Conservation (phyloP, 176 grass and related monocot species). For the Oryza brachyantha region DNA sequence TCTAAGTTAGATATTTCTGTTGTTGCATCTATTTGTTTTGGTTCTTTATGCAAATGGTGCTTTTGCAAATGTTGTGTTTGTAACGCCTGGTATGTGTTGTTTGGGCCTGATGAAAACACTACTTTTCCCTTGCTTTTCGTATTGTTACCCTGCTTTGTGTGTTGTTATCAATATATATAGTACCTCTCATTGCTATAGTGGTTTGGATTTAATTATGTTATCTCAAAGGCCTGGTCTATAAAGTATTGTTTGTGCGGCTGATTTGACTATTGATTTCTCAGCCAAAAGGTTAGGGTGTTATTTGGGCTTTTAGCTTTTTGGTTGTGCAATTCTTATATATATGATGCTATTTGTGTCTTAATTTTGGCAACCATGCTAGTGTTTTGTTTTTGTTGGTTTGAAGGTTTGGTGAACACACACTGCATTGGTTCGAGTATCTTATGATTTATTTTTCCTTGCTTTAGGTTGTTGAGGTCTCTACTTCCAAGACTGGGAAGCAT, state of each 20-base stretch:
- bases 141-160: no score
- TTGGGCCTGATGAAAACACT: not conserved
- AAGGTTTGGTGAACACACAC: not conserved
- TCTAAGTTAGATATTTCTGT: not conserved
- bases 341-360: no score
- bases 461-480: constrained; percentile 79
- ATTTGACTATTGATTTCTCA: not conserved
- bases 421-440: not conserved
- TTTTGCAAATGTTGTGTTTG: not conserved
- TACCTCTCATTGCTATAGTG: not conserved
- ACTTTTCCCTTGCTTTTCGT: no score
- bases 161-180: no score
- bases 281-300: not conserved
- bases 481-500: constrained; percentile 72
- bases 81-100: not conserved
- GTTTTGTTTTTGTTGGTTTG: not conserved
- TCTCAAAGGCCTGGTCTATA: not conserved
- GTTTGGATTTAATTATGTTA: not conserved
- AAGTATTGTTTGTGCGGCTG: not conserved
- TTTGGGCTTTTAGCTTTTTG: not conserved
- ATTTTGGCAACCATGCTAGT: not conserved
- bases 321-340: not conserved
- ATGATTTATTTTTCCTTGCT: not conserved
- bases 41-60: no score
- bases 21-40: not conserved